phyloP scores from a whole-genome alignment of 2,329 filamentous ascomycete genomes.

The Magnaporthiopsis rhizophila region DNA sequence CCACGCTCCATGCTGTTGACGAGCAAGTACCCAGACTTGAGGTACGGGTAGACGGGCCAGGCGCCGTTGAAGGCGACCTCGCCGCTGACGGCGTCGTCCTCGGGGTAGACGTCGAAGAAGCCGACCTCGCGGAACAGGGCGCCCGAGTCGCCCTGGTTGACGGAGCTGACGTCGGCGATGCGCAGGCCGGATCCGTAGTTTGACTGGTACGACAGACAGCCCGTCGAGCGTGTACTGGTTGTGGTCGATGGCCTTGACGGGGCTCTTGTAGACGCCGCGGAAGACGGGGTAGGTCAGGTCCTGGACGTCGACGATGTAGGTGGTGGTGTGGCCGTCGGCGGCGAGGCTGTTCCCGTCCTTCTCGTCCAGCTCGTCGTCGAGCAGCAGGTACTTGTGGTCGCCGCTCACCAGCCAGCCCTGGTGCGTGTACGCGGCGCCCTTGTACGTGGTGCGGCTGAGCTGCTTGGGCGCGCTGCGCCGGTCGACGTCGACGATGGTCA shows the following conservation, averaged over 20 bases:
- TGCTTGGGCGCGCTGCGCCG: conserved; percentile 15
- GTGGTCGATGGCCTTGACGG: conserved; percentile 32
- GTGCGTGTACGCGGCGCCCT: conserved; percentile 47
- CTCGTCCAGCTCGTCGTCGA: conserved; percentile 47
- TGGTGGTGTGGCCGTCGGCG: conserved; percentile 32
- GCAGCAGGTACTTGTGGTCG: conserved; percentile 34
- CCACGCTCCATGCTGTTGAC: conserved; percentile 41
- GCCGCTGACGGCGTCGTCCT: conserved; percentile 33
- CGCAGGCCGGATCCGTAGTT: conserved; percentile 37
- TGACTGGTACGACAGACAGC: conserved; percentile 31
- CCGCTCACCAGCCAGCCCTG: conserved; percentile 42
- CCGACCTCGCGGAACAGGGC: conserved; percentile 32
- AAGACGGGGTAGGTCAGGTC: conserved; percentile 32
- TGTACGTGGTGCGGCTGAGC: conserved; percentile 34
- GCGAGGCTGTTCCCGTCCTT: neutral
- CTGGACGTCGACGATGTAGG: conserved; percentile 41
- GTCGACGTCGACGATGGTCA: conserved; percentile 32
- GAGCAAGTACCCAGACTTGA: conserved; percentile 27
- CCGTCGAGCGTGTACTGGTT: conserved; percentile 35
- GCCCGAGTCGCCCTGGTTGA: conserved; percentile 27
- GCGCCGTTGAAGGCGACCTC: conserved; percentile 29
- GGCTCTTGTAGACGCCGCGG: conserved; percentile 34
- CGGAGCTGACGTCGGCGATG: conserved; percentile 23
- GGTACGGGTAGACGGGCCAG: conserved; percentile 36
- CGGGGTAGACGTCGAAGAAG: conserved; percentile 39